phyloP scores from a whole-genome alignment of 495 filamentous ascomycete genomes.

The Staphylotrichum tortipilum region DNA sequence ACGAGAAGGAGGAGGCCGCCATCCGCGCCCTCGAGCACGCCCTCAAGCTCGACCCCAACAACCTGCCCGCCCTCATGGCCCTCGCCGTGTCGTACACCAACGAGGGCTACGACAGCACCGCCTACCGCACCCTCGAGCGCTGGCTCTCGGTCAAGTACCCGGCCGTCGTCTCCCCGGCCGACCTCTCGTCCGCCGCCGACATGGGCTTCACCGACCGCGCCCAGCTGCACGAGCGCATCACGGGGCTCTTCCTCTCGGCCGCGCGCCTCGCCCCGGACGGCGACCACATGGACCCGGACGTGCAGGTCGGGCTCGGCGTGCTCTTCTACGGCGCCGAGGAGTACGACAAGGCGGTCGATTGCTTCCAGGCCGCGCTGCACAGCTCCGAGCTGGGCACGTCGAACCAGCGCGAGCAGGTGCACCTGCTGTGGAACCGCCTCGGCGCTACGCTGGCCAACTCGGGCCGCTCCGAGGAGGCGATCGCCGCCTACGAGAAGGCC shows the following conservation, averaged over 20 bases:
- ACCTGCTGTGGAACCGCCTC: conserved; percentile 95
- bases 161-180: conserved; percentile 54
- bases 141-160: conserved; percentile 95
- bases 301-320: conserved; percentile 93
- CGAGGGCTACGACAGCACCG: conserved; percentile 93
- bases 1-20: conserved; percentile 96
- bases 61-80: conserved; percentile 85
- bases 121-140: conserved; percentile 92
- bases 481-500: conserved; percentile 90
- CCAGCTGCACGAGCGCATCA: conserved; percentile 81
- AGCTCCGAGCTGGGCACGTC: conserved; percentile 67
- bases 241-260: conserved; percentile 79
- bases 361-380: conserved; percentile 83
- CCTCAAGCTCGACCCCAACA: conserved; percentile 74
- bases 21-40: conserved; percentile 95
- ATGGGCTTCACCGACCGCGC: conserved; percentile 90
- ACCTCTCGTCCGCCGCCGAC: conserved; percentile 61
- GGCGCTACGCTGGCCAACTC: conserved; percentile 94
- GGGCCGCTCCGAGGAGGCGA: conserved; percentile 87
- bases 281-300: conserved; percentile 88
- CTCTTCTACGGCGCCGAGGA: conserved; percentile 97
- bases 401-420: conserved; percentile 69
- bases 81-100: conserved; percentile 98
- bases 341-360: conserved; percentile 97
- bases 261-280: conserved; percentile 85